Evolutionary conservation across 148 eudicot genomes (phyloP).

Genomic region (Persicaria tinctoria): DNA sequence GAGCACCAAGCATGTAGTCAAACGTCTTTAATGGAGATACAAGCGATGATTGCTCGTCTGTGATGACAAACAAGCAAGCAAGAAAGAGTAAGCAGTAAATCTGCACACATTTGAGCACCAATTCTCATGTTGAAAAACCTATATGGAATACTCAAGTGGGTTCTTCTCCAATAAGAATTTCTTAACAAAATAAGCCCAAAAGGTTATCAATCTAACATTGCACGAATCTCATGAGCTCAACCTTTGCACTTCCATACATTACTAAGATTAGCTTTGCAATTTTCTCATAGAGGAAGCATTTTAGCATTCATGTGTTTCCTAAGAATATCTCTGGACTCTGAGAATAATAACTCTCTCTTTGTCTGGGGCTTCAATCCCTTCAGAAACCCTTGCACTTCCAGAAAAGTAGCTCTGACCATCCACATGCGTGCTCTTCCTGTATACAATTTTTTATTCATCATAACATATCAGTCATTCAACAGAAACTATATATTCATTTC

Average conservation of each 20-base stretch:
- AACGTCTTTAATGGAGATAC: no score
- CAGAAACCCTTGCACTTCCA: slow-evolving; percentile 41
- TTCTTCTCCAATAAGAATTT: no score
- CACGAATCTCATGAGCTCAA: no score
- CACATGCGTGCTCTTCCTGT: slow-evolving; percentile 34
- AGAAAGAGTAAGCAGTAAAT: no score
- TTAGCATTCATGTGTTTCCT: slow-evolving; percentile 28
- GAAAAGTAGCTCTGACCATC: slow-evolving; percentile 55
- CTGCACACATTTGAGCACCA: no score
- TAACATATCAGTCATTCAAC: background rate
- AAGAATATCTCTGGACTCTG: slow-evolving; percentile 31
- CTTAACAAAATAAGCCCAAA: no score
- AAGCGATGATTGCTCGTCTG: no score
- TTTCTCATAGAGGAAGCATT: background rate
- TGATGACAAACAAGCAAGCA: no score
- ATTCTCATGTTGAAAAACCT: no score
- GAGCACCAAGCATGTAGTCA: no score
- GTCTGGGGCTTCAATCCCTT: slow-evolving; percentile 36
- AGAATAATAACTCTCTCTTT: slow-evolving; percentile 29
- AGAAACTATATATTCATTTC: background rate
- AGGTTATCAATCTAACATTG: no score
- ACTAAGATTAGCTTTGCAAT: background rate
- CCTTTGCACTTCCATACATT: background rate
- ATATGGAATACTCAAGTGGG: no score
- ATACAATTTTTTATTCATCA: background rate